Evolutionary conservation across 208 protist species (phyloP), one percentile per base, ranked within the genome.

Genomic region (Acanthamoeba lenticulata): DNA sequence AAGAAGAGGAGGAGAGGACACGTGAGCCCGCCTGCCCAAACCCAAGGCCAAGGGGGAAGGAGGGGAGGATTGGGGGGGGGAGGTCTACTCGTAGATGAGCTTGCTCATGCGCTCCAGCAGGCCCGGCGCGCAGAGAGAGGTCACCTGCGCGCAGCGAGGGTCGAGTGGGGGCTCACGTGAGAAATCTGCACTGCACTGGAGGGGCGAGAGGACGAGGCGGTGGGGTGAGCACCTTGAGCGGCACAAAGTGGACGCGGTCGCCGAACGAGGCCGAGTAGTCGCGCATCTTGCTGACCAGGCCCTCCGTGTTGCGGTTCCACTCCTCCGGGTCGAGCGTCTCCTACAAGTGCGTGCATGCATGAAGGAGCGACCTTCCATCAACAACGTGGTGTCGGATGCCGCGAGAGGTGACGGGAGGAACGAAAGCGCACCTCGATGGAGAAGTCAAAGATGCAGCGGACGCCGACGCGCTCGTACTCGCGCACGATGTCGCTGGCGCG

Each of bases 381-480:
- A 57, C 9, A 57, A 9, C n/a, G 65, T 40, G 15, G 38, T 32
- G 6, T 27, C 34, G 9, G 6, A 74, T 21, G 6, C 7, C 15
- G 21, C 7, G 57, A 74, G 65, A 7, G 4, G 34, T 4, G 3
- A 5, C 27, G 9, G 19, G 1, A 36, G 9, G 27, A 72, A 5
- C 15, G 57, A 65, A 65, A 21, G 65, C 29, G 9, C 32, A 45
- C 83, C 83, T 90, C 83, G 6, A 90, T 47, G n/a, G 83, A 90
- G 55, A 32, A 90, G 29, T 90, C 83, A 29, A 67, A 67, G 24
- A 90, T 90, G 83, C 55, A 90, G 83, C 83, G 83, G 5, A 90
- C 55, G 17, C 83, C 83, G 47, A n/a, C 44, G n/a, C 49, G 55
- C 36, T 69, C 49, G 34, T 90, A 90, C 83, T 67, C n/a, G 29